Base-by-base conservation (phyloP, 2,329 filamentous ascomycete species). In the Cladosporium oxysporum region DNA sequence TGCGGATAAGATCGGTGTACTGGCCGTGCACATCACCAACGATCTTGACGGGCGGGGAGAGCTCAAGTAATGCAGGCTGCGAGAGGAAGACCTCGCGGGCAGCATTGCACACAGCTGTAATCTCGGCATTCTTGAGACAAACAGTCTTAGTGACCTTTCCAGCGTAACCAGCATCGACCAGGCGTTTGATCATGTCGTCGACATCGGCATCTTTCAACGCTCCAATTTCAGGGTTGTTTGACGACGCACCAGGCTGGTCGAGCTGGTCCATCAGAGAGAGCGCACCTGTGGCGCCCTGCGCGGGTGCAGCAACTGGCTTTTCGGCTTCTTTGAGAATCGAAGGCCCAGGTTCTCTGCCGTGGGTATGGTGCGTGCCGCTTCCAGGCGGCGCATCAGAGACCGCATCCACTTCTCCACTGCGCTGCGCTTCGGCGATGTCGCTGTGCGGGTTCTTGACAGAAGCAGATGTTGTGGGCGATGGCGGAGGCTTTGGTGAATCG, bases 111-210 rank as follows among this genome's bases (percentile, higher is more conserved):
- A 99, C 94, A 67, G 94, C 93, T 57, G 90, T 91, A 70, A 99
- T 98, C 79, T 99, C 95, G 47, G 95, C 95, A 76, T 99, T 98
- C 83, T 97, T 97, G 67, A 99, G 84, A 73, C 93, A 97, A 28
- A 98, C 94, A 26, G 93, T 92, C 84, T 99, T 99, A 69, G 95
- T 98, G 72, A 97, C 92, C 79, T 99, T 99, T 70, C 93, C 93
- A 53, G 93, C 91, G 76, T 99, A 99, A 14, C 91, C 95, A 11
- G 95, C 94, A 78, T 99, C 95, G 63, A 99, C 83, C 52, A 99
- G 86, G 52, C 95, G 89, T 74, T 93, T 93, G 76, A 99, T 99
- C 84, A 96, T 97, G 76, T 99, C 95, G 76, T 99, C 95, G 33
- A 99, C 83, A 76, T 99, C 95, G 71, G 95, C 91, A 41, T 93